These are phyloP conservation scores for Panicum miliaceum DNA, from an alignment of 176 grass and related monocot species.

Conservation along the genomic window DNA sequence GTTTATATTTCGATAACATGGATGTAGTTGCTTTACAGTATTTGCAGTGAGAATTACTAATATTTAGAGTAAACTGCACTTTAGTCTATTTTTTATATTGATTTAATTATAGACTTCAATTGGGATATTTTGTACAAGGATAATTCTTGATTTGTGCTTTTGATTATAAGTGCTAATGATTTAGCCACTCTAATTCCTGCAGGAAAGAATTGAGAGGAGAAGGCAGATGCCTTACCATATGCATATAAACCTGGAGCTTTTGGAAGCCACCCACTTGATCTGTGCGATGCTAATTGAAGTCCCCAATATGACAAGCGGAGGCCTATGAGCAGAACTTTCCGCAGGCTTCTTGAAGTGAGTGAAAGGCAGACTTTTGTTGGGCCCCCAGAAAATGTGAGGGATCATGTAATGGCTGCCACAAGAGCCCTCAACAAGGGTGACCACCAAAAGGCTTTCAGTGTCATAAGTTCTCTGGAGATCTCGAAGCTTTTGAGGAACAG, in stretches of 20 bases:
- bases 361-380: constrained; percentile 94
- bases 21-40: neutral
- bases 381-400: constrained; percentile 86
- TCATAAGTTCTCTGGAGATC: constrained; percentile 70
- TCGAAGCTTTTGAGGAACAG: constrained; percentile 93
- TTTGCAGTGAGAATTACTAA: neutral
- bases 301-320: constrained; percentile 76
- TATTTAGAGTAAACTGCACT: neutral
- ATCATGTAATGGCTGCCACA: constrained; percentile 94
- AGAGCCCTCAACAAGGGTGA: constrained; percentile 80
- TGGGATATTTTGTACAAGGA: neutral
- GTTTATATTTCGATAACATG: constrained; percentile 3
- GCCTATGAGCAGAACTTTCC: constrained; percentile 85
- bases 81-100: neutral
- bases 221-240: constrained; percentile 99
- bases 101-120: neutral
- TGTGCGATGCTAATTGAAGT: constrained; percentile 98
- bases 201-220: constrained; percentile 95
- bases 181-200: constrained; percentile 13
- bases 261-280: constrained; percentile 89
- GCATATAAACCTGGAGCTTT: constrained; percentile 97
- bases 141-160: neutral
- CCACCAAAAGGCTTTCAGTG: constrained; percentile 67
- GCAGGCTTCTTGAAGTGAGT: constrained; percentile 90
- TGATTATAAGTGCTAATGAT: constrained; percentile 33